These are phyloP conservation scores for Pholiota conissans DNA, from an alignment of 768 basidiomycete species.

Conservation along the genomic window DNA sequence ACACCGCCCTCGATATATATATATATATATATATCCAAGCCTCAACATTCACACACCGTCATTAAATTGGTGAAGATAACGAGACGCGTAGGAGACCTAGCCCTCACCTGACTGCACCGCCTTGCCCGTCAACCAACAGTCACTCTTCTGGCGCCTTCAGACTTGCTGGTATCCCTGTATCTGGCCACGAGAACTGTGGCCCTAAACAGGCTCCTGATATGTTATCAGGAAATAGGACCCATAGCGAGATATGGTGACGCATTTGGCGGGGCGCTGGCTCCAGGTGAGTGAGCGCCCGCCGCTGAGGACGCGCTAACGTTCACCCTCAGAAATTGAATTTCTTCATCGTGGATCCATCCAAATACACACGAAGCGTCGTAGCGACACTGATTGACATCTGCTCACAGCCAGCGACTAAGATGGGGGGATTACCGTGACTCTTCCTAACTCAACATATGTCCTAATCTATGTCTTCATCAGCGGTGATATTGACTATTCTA, in stretches of 20 bases:
- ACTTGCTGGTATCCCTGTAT: neutral
- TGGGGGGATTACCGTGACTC: neutral
- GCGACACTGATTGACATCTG: neutral
- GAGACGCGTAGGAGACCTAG: neutral
- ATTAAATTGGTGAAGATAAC: neutral
- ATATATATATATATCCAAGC: neutral
- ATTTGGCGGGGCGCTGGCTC: too few species aligned
- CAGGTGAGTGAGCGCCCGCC: neutral
- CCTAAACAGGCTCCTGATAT: neutral
- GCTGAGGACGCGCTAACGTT: neutral
- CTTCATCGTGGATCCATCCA: too few species aligned
- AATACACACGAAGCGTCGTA: neutral
- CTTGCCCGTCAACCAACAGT: neutral
- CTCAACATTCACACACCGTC: neutral
- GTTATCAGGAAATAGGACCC: neutral
- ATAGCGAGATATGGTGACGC: neutral
- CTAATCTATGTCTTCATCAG: neutral
- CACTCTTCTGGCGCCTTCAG: neutral
- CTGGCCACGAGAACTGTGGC: neutral
- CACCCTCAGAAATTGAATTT: neutral
- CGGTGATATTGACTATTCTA: neutral
- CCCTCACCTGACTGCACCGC: neutral
- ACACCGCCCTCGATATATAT: neutral
- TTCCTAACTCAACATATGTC: neutral
- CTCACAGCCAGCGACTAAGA: neutral